These are phyloP conservation scores for Claviceps citrina DNA, from an alignment of 2,329 filamentous ascomycete genomes.

Conservation along the genomic window DNA sequence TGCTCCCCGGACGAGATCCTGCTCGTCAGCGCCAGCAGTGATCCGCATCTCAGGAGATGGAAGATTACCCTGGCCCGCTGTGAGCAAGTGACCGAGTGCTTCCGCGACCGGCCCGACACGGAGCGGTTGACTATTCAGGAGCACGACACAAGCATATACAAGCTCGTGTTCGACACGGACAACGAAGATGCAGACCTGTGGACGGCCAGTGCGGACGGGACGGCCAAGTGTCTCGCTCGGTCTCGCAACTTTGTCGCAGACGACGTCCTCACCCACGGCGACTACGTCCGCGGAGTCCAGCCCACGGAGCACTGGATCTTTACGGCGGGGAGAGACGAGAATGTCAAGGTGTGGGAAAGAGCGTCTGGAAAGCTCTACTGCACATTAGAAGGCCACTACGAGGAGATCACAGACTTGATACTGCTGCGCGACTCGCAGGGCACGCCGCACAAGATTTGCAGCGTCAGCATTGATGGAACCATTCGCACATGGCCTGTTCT, in stretches of 20 bases:
- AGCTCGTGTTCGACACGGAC: constrained; percentile 52
- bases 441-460: constrained; percentile 42
- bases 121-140: constrained; percentile 45
- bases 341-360: constrained; percentile 78
- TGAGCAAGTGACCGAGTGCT: constrained; percentile 37
- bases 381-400: constrained; percentile 69
- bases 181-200: constrained; percentile 59
- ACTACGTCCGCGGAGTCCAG: constrained; percentile 75
- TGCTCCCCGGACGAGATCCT: constrained; percentile 34
- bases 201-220: constrained; percentile 88
- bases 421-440: constrained; percentile 33
- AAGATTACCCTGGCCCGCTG: constrained; percentile 37
- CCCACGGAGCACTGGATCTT: constrained; percentile 64
- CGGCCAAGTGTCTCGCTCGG: constrained; percentile 63
- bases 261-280: constrained; percentile 62
- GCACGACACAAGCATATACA: constrained; percentile 86
- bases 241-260: constrained; percentile 54
- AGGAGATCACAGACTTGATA: constrained; percentile 75
- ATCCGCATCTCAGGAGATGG: constrained; percentile 69
- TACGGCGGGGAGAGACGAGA: constrained; percentile 81
- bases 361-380: constrained; percentile 58
- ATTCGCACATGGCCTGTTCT: constrained; percentile 69
- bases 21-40: constrained; percentile 67
- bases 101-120: constrained; percentile 24
- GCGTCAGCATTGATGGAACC: constrained; percentile 80